phyloP scores from a whole-genome alignment of 805 yeast species.

The Starmera pachycereana region DNA sequence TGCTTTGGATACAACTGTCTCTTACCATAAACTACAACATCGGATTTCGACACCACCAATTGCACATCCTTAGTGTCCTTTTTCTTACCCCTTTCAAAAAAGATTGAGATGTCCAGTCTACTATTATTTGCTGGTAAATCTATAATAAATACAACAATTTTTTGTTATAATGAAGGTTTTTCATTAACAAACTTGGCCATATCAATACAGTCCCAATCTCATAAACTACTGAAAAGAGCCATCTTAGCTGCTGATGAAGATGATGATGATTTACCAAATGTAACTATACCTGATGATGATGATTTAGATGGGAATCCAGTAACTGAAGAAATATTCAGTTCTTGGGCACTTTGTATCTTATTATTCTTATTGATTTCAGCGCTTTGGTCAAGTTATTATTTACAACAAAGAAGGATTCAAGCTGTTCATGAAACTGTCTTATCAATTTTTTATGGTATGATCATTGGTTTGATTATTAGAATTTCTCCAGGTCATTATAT shows the following conservation, averaged over 20 bases:
- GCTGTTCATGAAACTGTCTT: conserved; percentile 97
- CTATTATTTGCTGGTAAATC: neutral
- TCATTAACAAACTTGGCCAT: too few species aligned
- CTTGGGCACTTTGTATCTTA: conserved; percentile 93
- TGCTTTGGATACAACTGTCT: too few species aligned
- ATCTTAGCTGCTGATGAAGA: conserved; percentile 17
- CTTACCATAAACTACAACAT: too few species aligned
- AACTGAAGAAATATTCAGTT: conserved; percentile 88
- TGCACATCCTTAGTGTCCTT: too few species aligned
- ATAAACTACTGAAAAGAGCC: conserved; percentile 15
- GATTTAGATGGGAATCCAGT: conserved; percentile 71
- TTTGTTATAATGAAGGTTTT: too few species aligned
- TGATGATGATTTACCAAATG: conserved; percentile 28
- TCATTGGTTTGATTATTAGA: conserved; percentile 85
- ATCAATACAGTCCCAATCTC: too few species aligned
- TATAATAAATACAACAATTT: neutral
- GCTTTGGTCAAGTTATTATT: conserved; percentile 87
- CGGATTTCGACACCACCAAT: too few species aligned
- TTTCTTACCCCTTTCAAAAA: too few species aligned
- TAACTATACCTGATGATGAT: conserved; percentile 34
- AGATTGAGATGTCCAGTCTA: neutral
- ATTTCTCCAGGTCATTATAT: conserved; percentile 93
- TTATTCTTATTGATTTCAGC: conserved; percentile 76
- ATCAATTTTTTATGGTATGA: conserved; percentile 94
- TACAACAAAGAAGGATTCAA: conserved; percentile 84